Base-by-base conservation (phyloP, 495 filamentous ascomycete species). In the Penicillium maclennaniae region DNA sequence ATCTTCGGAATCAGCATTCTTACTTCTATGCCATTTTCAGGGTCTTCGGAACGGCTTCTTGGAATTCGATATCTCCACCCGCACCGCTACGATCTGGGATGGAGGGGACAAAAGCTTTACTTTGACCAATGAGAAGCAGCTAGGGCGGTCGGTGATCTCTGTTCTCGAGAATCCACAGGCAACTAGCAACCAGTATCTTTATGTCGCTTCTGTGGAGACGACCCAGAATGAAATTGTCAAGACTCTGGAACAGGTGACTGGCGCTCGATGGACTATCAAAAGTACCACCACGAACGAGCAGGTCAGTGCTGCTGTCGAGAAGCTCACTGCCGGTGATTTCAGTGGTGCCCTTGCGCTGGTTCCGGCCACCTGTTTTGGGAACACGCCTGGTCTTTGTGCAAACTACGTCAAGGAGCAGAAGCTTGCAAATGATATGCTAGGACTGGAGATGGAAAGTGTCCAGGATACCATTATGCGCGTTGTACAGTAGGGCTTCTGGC, bases 171-270 rank as follows among this genome's bases (percentile, higher is more conserved):
- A 66, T n/a, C 69, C 73, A 0, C 51, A 56, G 4, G 58, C 65
- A 44, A 81, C 77, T 6, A 63, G 54, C n/a, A 81, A 83, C 60
- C 56, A 64, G 49, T 73, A 76, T 60, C 48, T 83, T 16, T 77
- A 69, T 55, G 62, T 82, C 38, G 64, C 72, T 14, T 74, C 69
- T 16, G 71, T 79, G 43, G 68, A 56, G 21, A 65, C 69, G 6
- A 69, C 68, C 2, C 81, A 82, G 66, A 58, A 61, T 3, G 69
- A 83, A 28, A 60, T 83, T 9, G 55, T 83, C 4, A 52, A 55
- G 0, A 64, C 68, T 7, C 55, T 76, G n/a, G 74, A 82, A 61
- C 65, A 70, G 17, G 60, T 57, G 1, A 73, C 71, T 2, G 71
- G 68, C 7, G 53, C 59, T 45, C 68, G 70, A 41, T 82, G 72